Evolutionary conservation across 495 filamentous ascomycete species (phyloP).

Genomic region (Aspergillus sparsus): DNA sequence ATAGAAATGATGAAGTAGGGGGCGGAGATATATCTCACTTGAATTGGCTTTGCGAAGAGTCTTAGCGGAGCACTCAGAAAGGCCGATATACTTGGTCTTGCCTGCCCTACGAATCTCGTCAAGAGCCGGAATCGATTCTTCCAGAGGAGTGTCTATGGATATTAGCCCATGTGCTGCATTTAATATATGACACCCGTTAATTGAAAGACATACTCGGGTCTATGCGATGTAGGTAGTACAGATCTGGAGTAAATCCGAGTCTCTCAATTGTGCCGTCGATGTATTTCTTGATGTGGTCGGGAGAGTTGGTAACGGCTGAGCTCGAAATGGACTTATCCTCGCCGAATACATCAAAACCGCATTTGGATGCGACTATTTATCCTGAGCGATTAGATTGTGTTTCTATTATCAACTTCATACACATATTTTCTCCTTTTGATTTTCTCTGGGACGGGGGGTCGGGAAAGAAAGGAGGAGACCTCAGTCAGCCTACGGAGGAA

Average conservation of each 20-base stretch:
- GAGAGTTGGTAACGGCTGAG: constrained; percentile 44
- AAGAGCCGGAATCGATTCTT: constrained; percentile 48
- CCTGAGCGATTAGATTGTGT: not conserved
- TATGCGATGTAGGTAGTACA: constrained; percentile 46
- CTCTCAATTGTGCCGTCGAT: constrained; percentile 54
- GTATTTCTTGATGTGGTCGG: constrained; percentile 52
- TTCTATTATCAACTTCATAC: too few species aligned
- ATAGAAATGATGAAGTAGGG: not conserved
- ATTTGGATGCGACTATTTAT: constrained; percentile 50
- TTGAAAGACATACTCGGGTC: constrained; percentile 37
- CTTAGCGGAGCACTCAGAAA: constrained; percentile 47
- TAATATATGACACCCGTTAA: not conserved
- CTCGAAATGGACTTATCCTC: constrained; percentile 3
- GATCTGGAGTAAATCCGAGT: constrained; percentile 50
- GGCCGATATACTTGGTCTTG: constrained; percentile 51
- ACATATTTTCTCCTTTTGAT: too few species aligned
- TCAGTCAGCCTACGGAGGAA: not conserved
- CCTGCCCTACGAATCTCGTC: constrained; percentile 48
- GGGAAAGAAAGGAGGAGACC: too few species aligned
- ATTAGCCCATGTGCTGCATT: not conserved
- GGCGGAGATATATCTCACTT: constrained; percentile 27
- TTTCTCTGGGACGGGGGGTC: too few species aligned
- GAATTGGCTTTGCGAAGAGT: constrained; percentile 48
- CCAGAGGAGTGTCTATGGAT: constrained; percentile 45
- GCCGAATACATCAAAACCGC: constrained; percentile 43